phyloP scores from a whole-genome alignment of 2,329 filamentous ascomycete species.

The Apiospora koreana region DNA sequence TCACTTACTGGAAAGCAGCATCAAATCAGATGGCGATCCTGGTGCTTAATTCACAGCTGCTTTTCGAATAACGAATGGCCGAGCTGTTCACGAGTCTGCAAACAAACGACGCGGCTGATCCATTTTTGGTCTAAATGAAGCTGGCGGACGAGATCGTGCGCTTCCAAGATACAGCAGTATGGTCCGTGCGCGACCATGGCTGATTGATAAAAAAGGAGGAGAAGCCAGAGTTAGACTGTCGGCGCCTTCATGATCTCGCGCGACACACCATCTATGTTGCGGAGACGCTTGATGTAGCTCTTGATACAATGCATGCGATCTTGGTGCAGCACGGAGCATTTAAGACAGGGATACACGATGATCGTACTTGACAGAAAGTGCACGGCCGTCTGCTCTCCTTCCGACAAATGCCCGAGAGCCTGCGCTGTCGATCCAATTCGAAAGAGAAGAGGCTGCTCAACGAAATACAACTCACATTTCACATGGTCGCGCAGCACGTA shows the following conservation, averaged over 20 bases:
- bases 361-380: conserved; percentile 21
- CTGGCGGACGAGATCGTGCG: conserved; percentile 32
- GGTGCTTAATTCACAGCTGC: conserved; percentile 29
- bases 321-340: conserved; percentile 30
- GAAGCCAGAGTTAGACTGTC: conserved; percentile 35
- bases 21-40: conserved; percentile 29
- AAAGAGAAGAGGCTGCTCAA: conserved; percentile 50
- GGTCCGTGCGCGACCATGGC: conserved; percentile 38
- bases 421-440: conserved; percentile 37
- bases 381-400: conserved; percentile 34
- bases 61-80: conserved; percentile 11
- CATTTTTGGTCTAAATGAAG: conserved; percentile 38
- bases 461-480: conserved; percentile 55
- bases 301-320: conserved; percentile 33
- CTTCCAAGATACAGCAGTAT: conserved; percentile 38
- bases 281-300: conserved; percentile 45
- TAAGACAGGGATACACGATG: background rate
- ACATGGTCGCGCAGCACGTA: conserved; percentile 44
- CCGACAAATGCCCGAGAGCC: conserved; percentile 34
- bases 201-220: conserved; percentile 32
- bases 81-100: conserved; percentile 15
- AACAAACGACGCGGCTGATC: conserved; percentile 20
- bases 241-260: conserved; percentile 40
- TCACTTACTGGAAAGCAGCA: conserved; percentile 27
- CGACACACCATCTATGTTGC: conserved; percentile 46